Percentiles rank a stretch among this genome's conserved stretches.
Evolutionary conservation across 176 grass and related monocot genomes (phyloP).

Genomic region (Coix lacrymajobi): DNA sequence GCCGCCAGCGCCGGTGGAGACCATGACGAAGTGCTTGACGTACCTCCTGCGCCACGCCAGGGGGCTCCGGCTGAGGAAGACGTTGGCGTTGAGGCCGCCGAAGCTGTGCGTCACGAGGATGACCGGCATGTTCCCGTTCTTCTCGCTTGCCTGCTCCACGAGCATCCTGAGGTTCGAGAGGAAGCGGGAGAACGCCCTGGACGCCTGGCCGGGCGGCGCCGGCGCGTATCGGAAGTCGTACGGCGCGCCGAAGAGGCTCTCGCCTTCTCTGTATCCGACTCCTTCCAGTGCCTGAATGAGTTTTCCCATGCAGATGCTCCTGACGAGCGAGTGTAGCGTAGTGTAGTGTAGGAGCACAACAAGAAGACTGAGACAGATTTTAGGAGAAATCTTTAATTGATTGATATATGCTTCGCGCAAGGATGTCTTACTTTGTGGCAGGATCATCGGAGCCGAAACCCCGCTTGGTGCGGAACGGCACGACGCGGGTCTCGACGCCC

Average conservation of each 20-base stretch:
- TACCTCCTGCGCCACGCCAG: slow-evolving; percentile 13
- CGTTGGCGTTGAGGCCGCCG: slow-evolving; percentile 19
- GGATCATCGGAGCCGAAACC: not conserved
- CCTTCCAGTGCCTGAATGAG: slow-evolving; percentile 4
- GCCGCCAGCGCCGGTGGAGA: slow-evolving; percentile 13
- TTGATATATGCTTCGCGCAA: not conserved
- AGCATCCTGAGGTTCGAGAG: not conserved
- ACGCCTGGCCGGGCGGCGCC: slow-evolving; percentile 9
- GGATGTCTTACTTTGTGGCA: not conserved
- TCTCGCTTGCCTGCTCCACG: slow-evolving; percentile 10
- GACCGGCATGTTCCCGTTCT: not conserved
- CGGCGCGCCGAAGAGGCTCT: slow-evolving; percentile 42
- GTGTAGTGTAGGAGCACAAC: not conserved
- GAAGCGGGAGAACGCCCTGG: not conserved
- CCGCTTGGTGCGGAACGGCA: not conserved
- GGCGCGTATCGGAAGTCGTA: slow-evolving; percentile 45
- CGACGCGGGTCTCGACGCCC: not conserved
- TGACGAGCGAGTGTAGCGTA: not conserved
- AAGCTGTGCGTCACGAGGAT: slow-evolving; percentile 9
- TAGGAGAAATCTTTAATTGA: too few species aligned
- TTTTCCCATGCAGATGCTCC: not conserved
- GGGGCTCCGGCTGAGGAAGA: slow-evolving; percentile 31
- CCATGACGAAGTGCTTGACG: slow-evolving; percentile 36
- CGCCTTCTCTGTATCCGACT: slow-evolving; percentile 27
- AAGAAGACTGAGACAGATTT: too few species aligned